Evolutionary conservation across 2,329 filamentous ascomycete genomes (phyloP), one percentile per base, ranked within the genome.

Genomic region (Aspergillus japonicus): DNA sequence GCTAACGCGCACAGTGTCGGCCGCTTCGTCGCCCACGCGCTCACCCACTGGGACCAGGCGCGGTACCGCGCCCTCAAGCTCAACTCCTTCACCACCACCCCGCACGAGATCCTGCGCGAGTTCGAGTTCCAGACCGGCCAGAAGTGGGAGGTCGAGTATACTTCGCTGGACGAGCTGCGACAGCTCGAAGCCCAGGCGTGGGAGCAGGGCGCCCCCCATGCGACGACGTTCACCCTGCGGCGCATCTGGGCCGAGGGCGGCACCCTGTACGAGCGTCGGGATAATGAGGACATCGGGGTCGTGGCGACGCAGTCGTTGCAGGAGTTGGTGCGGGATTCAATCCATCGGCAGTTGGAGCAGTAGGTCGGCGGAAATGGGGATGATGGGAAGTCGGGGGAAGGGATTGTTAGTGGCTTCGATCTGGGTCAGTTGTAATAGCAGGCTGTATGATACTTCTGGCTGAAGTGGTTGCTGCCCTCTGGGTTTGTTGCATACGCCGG

Each of bases 181-280:
- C 73, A 81, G 39, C 66, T 84, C 6, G 90, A 92, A 75, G 70
- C 81, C 55, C 79, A 85, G 68, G 81, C 82, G 0, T 90, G 86
- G 85, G 79, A 80, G 16, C 77, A 79, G 35, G 79, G 80, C 0
- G 73, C 79, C 50, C 80, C 86, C 0, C 61, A 69, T 19, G 87
- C 86, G 0, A 85, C 85, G 0, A 64, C 77, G 1, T 79, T 82
- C 52, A 91, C 89, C 0, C 75, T 92, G 64, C 78, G 86, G 50
- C 78, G 89, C 19, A 92, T 92, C 54, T 92, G 89, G 89, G 83
- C 84, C 0, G 85, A 89, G 67, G 89, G 89, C 0, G 87, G 87
- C 1, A 92, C 89, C 0, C 71, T 91, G 50, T 91, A 92, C 69
- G 82, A 85, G 1, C 83, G 84, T 73, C 83, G 86, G 57, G 88